Conservation (phyloP, 2,329 filamentous ascomycete genomes). For the Colletotrichum neosansevieriae region DNA sequence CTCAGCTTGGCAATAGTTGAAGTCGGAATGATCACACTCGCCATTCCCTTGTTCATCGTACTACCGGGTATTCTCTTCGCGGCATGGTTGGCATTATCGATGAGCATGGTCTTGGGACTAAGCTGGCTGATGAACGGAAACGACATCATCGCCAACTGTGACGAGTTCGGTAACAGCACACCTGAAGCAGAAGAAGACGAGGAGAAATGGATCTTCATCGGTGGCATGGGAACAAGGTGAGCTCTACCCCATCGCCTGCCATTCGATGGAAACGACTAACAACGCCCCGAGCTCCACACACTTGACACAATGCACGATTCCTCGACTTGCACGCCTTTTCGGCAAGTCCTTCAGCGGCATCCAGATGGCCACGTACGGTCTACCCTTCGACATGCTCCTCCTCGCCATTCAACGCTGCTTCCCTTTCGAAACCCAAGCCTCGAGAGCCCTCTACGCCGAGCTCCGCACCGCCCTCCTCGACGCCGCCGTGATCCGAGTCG, state of each 20-base stretch:
- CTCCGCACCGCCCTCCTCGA: slow-evolving; percentile 52
- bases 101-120: slow-evolving; percentile 43
- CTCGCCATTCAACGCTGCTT: slow-evolving; percentile 49
- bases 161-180: slow-evolving; percentile 45
- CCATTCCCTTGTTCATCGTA: slow-evolving; percentile 45
- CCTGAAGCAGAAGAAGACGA: slow-evolving; percentile 46
- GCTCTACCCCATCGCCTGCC: background rate
- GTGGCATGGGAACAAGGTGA: slow-evolving; percentile 50
- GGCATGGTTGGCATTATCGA: slow-evolving; percentile 44
- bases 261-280: background rate
- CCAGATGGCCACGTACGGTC: slow-evolving; percentile 62
- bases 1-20: slow-evolving; percentile 44
- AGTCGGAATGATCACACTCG: slow-evolving; percentile 44
- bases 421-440: slow-evolving; percentile 46
- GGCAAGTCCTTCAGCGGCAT: slow-evolving; percentile 61
- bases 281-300: slow-evolving; percentile 44
- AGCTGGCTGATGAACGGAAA: slow-evolving; percentile 48
- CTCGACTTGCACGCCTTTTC: slow-evolving; percentile 52
- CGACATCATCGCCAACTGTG: slow-evolving; percentile 41
- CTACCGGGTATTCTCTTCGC: slow-evolving; percentile 49
- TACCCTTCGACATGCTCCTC: slow-evolving; percentile 63
- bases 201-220: slow-evolving; percentile 52
- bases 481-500: slow-evolving; percentile 48
- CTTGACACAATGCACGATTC: slow-evolving; percentile 47
- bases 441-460: slow-evolving; percentile 50